Percentiles rank a stretch among this genome's conserved stretches.
Conservation (phyloP, 495 filamentous ascomycete species). For the Annulohypoxylon maeteangense region DNA sequence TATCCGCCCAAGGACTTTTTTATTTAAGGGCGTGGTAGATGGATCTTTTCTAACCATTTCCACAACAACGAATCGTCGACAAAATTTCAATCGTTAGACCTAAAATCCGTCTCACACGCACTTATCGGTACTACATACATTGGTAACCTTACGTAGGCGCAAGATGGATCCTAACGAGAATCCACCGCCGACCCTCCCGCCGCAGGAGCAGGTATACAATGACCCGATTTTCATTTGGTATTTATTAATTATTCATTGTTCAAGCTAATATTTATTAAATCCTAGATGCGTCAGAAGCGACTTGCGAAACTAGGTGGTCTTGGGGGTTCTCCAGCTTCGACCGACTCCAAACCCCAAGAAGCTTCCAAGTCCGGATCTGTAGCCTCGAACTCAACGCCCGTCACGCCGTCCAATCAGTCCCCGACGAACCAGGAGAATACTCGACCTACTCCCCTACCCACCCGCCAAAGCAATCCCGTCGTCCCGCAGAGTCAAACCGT, state of each 20-base stretch:
- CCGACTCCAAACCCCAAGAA: constrained; percentile 26
- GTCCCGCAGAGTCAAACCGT: constrained; percentile 6
- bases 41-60: too few relatives aligned
- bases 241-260: too few relatives aligned
- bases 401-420: constrained; percentile 10
- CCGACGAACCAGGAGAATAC: constrained; percentile 15
- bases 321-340: constrained; percentile 19
- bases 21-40: background rate
- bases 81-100: background rate
- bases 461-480: constrained; percentile 13
- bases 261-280: background rate
- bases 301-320: constrained; percentile 68
- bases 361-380: constrained; percentile 32
- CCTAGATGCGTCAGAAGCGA: constrained; percentile 75
- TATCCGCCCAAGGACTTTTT: background rate
- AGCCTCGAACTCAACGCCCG: constrained; percentile 33
- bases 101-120: background rate
- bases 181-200: constrained; percentile 38
- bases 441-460: constrained; percentile 15
- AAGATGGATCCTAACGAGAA: constrained; percentile 45
- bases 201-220: constrained; percentile 45
- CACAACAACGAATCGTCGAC: too few relatives aligned
- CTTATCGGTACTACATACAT: background rate
- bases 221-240: background rate
- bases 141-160: too few relatives aligned